Conservation (phyloP, 2,329 filamentous ascomycete species). For the Clarireedia homoeocarpa region DNA sequence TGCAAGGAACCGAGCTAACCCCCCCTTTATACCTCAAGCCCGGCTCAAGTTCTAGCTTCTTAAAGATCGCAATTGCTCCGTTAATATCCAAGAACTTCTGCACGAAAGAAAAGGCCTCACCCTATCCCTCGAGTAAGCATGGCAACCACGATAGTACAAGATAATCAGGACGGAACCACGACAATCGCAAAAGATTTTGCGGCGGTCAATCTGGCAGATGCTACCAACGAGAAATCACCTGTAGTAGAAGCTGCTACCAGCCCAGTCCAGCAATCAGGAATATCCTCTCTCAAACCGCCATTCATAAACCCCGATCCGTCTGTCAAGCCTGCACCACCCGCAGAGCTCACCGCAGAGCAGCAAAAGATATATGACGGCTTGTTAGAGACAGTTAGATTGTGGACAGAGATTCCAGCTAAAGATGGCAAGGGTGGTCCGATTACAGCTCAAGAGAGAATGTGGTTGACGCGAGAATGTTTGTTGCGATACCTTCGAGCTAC, state of each 20-base stretch:
- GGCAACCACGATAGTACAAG: not conserved
- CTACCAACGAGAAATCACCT: not conserved
- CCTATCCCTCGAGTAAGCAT: too few species aligned
- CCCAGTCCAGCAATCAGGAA: not conserved
- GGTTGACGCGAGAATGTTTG: conserved; percentile 86
- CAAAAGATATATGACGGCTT: conserved; percentile 73
- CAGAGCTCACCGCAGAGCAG: conserved; percentile 67
- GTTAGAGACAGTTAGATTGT: conserved; percentile 60
- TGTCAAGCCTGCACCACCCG: conserved; percentile 37
- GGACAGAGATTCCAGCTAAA: conserved; percentile 62
- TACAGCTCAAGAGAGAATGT: conserved; percentile 74
- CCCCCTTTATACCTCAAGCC: too few species aligned
- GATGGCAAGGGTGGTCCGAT: conserved; percentile 54
- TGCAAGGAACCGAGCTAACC: too few species aligned
- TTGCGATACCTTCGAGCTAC: conserved; percentile 88
- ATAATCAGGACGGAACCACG: not conserved
- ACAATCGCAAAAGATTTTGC: conserved; percentile 8
- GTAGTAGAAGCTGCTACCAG: not conserved
- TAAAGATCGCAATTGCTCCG: too few species aligned
- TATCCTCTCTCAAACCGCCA: conserved; percentile 32
- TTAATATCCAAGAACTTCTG: too few species aligned
- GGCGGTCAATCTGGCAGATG: not conserved
- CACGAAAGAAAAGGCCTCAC: too few species aligned
- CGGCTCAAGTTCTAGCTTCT: too few species aligned
- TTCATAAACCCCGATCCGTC: conserved; percentile 23